A percentile compares a stretch with the other conserved stretches of the same genome.
Evolutionary conservation across 1,284 basidiomycete species (phyloP).

Genomic region (Trametes hirsuta): DNA sequence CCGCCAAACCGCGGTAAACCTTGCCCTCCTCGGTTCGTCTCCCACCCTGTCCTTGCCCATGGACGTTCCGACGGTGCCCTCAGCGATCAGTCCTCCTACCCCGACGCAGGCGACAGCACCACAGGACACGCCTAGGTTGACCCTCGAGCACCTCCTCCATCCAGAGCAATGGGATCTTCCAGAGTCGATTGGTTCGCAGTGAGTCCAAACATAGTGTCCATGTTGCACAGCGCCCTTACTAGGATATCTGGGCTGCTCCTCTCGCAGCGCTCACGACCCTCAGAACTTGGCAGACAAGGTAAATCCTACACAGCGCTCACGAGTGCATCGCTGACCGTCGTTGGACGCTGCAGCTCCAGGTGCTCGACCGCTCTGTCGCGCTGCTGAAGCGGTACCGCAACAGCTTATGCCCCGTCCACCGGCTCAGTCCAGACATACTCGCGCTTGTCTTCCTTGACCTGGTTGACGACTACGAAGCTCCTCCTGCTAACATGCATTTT

Average conservation of each 20-base stretch:
- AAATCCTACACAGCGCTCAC: background rate
- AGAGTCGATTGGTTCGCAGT: slow-evolving; percentile 31
- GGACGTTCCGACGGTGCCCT: slow-evolving; percentile 8
- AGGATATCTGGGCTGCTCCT: background rate
- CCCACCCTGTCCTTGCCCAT: slow-evolving; percentile 12
- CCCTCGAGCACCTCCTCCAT: slow-evolving; percentile 30
- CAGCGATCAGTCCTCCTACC: background rate
- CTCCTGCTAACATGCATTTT: slow-evolving; percentile 22
- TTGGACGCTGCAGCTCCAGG: slow-evolving; percentile 24
- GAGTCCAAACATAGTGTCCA: slow-evolving; percentile 17
- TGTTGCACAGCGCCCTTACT: background rate
- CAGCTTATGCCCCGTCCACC: slow-evolving; percentile 32
- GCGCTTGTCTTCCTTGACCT: slow-evolving; percentile 33
- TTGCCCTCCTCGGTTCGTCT: background rate
- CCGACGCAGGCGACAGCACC: background rate
- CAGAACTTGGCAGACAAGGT: slow-evolving; percentile 24
- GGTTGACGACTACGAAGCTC: slow-evolving; percentile 24
- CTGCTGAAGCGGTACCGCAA: slow-evolving; percentile 36
- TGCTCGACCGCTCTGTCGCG: slow-evolving; percentile 32
- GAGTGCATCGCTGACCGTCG: background rate
- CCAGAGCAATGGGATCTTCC: slow-evolving; percentile 34
- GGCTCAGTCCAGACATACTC: slow-evolving; percentile 33
- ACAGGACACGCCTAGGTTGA: slow-evolving; percentile 18
- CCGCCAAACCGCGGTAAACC: slow-evolving; percentile 12
- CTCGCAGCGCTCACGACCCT: slow-evolving; percentile 16